Conservation (phyloP, 2,329 filamentous ascomycete species). For the Trichothecium roseum region DNA sequence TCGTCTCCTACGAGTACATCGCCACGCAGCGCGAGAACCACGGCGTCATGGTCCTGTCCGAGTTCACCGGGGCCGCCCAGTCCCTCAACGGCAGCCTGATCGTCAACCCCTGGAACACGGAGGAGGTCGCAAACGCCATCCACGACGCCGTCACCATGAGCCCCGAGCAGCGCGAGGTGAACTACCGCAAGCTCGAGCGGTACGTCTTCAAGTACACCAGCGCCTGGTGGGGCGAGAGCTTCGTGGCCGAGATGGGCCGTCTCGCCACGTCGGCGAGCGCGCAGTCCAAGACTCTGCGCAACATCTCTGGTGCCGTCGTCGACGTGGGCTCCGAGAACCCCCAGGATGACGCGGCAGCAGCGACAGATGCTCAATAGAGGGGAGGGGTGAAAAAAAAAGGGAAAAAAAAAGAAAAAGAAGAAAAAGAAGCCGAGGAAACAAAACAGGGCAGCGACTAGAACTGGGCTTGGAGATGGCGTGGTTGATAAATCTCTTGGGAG, state of each 20-base stretch:
- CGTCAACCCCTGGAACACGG: slow-evolving; percentile 97
- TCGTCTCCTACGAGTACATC: slow-evolving; percentile 97
- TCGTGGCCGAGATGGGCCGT: slow-evolving; percentile 71
- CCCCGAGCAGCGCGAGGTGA: slow-evolving; percentile 72
- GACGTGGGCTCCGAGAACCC: slow-evolving; percentile 4
- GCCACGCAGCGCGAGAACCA: slow-evolving; percentile 84
- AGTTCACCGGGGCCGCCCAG: slow-evolving; percentile 93
- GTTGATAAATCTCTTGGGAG: no score
- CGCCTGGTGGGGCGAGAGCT: slow-evolving; percentile 92
- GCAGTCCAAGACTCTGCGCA: slow-evolving; percentile 26
- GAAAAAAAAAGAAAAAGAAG: no score
- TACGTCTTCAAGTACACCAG: slow-evolving; percentile 98
- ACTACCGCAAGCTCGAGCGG: slow-evolving; percentile 85
- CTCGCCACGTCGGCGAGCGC: slow-evolving; percentile 28
- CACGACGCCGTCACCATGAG: slow-evolving; percentile 97
- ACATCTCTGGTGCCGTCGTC: slow-evolving; percentile 28
- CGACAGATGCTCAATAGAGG: slow-evolving; percentile 9
- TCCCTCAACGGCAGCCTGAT: slow-evolving; percentile 88
- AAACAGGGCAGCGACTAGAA: neutral
- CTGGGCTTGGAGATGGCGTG: no score
- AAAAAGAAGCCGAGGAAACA: neutral
- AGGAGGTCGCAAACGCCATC: slow-evolving; percentile 85
- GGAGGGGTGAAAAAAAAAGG: no score
- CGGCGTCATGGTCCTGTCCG: slow-evolving; percentile 88
- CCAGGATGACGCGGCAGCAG: neutral